Base-by-base conservation (phyloP, 495 filamentous ascomycete species). In the Penicillium goetzii region DNA sequence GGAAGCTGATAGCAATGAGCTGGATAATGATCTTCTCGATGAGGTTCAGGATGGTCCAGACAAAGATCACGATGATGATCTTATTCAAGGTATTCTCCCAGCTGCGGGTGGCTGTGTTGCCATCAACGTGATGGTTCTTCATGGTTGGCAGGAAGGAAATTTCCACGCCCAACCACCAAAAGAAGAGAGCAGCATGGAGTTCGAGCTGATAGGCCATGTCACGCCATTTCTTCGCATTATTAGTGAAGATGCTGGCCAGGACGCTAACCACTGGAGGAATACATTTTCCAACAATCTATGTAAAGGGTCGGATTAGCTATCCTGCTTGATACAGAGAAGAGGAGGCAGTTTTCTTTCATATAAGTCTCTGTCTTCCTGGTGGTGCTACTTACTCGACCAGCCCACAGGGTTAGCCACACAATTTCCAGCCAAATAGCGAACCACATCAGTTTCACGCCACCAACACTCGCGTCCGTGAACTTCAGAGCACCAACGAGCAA, bases 391-490 rank as follows among this genome's bases (percentile, higher is more conserved):
- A 87, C 86, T 64, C 89, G 78, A 58, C 89, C 89, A 28, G 87
- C 89, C 95, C 95, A 98, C 0, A 97, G 80, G 2, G 92, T 92
- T 45, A 96, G 78, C 94, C 94, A 98, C 47, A 97, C 85, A 26
- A 97, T 89, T 73, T 96, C 91, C 51, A 98, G 81, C 94, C 94
- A 98, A 52, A 97, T 90, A 47, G 90, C 88, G 64, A 98, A 97
- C 94, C 94, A 98, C 54, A 92, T 78, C 59, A 97, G 71, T 63
- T 84, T 59, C 2, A 97, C 91, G 36, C 88, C 92, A 3, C 93
- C 94, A 9, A 92, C 87, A 21, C 78, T 88, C 3, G 90, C 85
- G 32, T 86, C 71, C 11, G 83, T 81, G 66, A 87, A 90, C 8
- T 85, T 70, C 34, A 93, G 80, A 3, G 84, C 83, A 10, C 92